Percentiles rank a stretch among this genome's conserved stretches.
phyloP scores from a whole-genome alignment of 768 basidiomycete genomes.

The Russula abietina region DNA sequence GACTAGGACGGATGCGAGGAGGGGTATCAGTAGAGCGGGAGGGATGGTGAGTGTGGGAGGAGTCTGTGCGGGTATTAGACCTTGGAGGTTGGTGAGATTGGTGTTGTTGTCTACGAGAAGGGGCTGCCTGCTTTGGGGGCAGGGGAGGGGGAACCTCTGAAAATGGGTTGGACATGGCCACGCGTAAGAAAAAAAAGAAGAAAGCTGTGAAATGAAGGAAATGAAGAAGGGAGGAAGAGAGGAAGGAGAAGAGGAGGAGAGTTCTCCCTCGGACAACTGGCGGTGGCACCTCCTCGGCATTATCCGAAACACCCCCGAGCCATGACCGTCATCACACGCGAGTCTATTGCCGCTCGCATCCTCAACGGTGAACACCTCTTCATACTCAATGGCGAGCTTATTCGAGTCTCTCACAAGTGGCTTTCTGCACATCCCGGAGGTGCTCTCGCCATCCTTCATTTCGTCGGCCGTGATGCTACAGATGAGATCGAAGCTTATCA shows the following conservation, averaged over 20 bases:
- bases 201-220: not conserved
- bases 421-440: slow-evolving; percentile 89
- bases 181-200: not conserved
- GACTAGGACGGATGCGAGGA: slow-evolving; percentile 44
- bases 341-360: slow-evolving; percentile 62
- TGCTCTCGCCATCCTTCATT: slow-evolving; percentile 82
- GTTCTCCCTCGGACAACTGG: too few species aligned
- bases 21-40: slow-evolving; percentile 42
- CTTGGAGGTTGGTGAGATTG: slow-evolving; percentile 1
- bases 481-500: slow-evolving; percentile 96
- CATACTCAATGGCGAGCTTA: slow-evolving; percentile 59
- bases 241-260: not conserved
- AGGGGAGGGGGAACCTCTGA: slow-evolving; percentile 29
- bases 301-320: not conserved
- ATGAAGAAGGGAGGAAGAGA: not conserved
- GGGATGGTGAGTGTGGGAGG: slow-evolving; percentile 64
- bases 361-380: slow-evolving; percentile 70
- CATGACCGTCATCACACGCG: slow-evolving; percentile 31
- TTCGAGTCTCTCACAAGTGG: slow-evolving; percentile 68
- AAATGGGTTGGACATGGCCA: slow-evolving; percentile 15
- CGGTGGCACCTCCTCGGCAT: not conserved
- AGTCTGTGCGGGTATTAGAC: slow-evolving; percentile 40
- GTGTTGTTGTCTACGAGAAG: slow-evolving; percentile 23
- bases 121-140: slow-evolving; percentile 33
- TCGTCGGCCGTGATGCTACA: slow-evolving; percentile 89